Evolutionary conservation across 1,139 yeast species (phyloP).

Genomic region (Diutina mesorugosa): DNA sequence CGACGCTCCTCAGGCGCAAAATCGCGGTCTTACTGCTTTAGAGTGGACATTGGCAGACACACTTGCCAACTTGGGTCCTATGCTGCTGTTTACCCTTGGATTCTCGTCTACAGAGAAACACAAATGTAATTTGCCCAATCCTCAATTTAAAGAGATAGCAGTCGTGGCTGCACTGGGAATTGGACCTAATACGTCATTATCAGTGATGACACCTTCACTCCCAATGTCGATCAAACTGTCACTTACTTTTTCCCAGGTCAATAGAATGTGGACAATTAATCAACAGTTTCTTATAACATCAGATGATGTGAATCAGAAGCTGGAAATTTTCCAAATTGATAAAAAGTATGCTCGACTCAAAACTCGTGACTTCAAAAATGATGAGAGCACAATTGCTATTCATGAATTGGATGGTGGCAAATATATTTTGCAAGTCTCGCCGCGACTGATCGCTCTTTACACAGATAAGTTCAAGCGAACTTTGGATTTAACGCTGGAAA

Average conservation of each 20-base stretch:
- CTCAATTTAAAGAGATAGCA: conserved; percentile 51
- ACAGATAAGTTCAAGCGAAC: conserved; percentile 45
- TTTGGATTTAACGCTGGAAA: conserved; percentile 13
- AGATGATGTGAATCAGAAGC: conserved; percentile 46
- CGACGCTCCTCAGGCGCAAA: conserved; percentile 5
- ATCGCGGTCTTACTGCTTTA: conserved; percentile 7
- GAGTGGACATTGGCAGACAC: conserved; percentile 21
- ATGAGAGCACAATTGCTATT: conserved; percentile 55
- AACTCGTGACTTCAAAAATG: conserved; percentile 50
- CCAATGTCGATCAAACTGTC: conserved; percentile 59
- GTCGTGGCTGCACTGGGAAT: conserved; percentile 64
- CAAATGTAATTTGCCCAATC: conserved; percentile 53
- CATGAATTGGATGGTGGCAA: conserved; percentile 48
- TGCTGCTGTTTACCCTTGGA: conserved; percentile 59
- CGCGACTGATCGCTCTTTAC: conserved; percentile 50
- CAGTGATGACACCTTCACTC: conserved; percentile 49
- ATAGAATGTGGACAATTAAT: conserved; percentile 60
- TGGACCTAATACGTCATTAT: conserved; percentile 39
- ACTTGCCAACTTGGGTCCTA: conserved; percentile 61
- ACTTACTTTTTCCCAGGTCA: conserved; percentile 61
- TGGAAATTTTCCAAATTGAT: conserved; percentile 62
- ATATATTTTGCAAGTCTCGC: conserved; percentile 63
- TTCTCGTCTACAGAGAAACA: conserved; percentile 40
- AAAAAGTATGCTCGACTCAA: conserved; percentile 55
- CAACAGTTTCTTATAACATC: conserved; percentile 58